Conservation (phyloP, 306 rosid species). For the Cajanus cajan region DNA sequence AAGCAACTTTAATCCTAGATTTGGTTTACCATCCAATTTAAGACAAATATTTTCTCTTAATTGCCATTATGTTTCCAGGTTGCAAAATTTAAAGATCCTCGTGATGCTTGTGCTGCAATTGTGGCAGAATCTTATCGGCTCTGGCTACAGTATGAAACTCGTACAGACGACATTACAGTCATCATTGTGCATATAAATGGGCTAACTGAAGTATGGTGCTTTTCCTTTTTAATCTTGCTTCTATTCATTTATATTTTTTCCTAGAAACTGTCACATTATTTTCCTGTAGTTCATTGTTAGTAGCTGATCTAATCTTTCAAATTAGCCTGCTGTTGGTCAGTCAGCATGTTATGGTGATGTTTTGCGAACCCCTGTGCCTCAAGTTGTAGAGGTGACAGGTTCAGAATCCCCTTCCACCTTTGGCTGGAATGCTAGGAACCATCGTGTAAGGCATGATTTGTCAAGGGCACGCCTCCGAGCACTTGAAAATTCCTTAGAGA, state of each 20-base stretch:
- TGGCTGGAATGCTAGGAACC: slow-evolving; percentile 71
- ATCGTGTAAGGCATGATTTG: slow-evolving; percentile 79
- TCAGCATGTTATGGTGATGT: slow-evolving; percentile 46
- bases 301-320: slow-evolving; percentile 33
- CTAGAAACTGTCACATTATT: neutral
- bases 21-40: slow-evolving; percentile 2
- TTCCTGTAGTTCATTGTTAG: slow-evolving; percentile 2
- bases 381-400: slow-evolving; percentile 86
- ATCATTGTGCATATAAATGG: slow-evolving; percentile 91
- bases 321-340: slow-evolving; percentile 58
- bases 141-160: slow-evolving; percentile 98
- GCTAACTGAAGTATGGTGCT: slow-evolving; percentile 62
- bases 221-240: slow-evolving; percentile 13
- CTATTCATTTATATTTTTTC: slow-evolving; percentile 19
- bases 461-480: slow-evolving; percentile 94
- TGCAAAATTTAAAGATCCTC: slow-evolving; percentile 86
- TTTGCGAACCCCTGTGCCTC: slow-evolving; percentile 57
- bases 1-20: neutral
- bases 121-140: slow-evolving; percentile 97
- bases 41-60: slow-evolving; percentile 22
- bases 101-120: slow-evolving; percentile 99
- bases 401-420: slow-evolving; percentile 89
- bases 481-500: slow-evolving; percentile 87
- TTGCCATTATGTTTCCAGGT: slow-evolving; percentile 52
- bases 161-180: slow-evolving; percentile 97